Conservation (phyloP, 2,329 filamentous ascomycete species). For the Alternaria conjuncta region DNA sequence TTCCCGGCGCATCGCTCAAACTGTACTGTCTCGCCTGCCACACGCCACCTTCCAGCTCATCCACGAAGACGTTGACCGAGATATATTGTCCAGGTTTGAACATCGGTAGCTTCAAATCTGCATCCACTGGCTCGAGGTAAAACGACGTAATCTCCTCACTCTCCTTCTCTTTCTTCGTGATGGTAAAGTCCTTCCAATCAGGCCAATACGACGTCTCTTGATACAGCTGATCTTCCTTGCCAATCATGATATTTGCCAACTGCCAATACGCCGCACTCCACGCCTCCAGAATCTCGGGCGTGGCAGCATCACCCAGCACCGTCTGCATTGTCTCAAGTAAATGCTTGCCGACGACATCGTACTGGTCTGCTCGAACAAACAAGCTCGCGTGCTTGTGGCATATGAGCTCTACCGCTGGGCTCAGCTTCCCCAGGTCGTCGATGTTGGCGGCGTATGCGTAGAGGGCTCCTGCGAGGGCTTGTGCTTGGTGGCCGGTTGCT, state of each 20-base stretch:
- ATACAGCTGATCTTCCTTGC: slow-evolving; percentile 69
- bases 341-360: slow-evolving; percentile 72
- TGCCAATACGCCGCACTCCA: slow-evolving; percentile 77
- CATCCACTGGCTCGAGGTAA: slow-evolving; percentile 70
- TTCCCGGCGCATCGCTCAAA: slow-evolving; percentile 68
- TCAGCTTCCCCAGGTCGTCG: slow-evolving; percentile 68
- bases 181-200: slow-evolving; percentile 71
- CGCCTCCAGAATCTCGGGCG: slow-evolving; percentile 67
- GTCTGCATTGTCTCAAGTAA: slow-evolving; percentile 71
- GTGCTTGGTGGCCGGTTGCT: slow-evolving; percentile 69
- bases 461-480: slow-evolving; percentile 72
- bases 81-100: slow-evolving; percentile 78
- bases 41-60: slow-evolving; percentile 56
- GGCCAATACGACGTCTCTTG: slow-evolving; percentile 67
- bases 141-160: slow-evolving; percentile 74
- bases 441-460: slow-evolving; percentile 76
- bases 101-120: slow-evolving; percentile 62
- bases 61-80: slow-evolving; percentile 66
- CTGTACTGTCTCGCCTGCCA: slow-evolving; percentile 75
- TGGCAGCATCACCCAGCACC: slow-evolving; percentile 71
- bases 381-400: slow-evolving; percentile 78
- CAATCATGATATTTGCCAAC: slow-evolving; percentile 75
- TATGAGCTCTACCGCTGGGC: slow-evolving; percentile 68
- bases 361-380: slow-evolving; percentile 71
- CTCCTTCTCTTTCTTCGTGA: slow-evolving; percentile 70